Evolutionary conservation across 2,329 filamentous ascomycete species (phyloP), one percentile per base, ranked within the genome.

Genomic region (Calonectria leucothoes): DNA sequence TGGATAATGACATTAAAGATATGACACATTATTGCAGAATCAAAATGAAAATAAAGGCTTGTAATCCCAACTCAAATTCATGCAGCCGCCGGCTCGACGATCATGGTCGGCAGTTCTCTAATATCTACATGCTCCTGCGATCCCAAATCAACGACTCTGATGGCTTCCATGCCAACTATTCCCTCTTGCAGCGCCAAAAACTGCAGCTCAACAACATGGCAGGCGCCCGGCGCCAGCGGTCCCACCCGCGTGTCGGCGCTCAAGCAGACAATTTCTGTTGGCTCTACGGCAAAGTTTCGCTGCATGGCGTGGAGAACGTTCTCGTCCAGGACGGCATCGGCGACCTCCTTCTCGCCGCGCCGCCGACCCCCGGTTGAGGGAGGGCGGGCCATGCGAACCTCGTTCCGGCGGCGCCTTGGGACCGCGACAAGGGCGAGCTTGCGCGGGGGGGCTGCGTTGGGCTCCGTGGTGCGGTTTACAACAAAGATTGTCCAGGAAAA

Each of bases 41-140:
- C 57, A 75, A 66, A 69, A 68, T 61, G 39, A 74, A 23, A 75
- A 69, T 17, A 57, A 65, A 12, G 37, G 68, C 37, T 68, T 57
- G 59, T 48, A 72, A 69, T 61, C 66, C 52, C 15, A 49, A 55
- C 65, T 71, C 37, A 31, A 70, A 42, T 42, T 81, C 42, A 82
- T 72, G 79, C 79, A 25, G 76, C 79, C 23, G 77, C 77, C 27
- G 83, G 81, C 72, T 87, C 84, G 20, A 93, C 88, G 67, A 95
- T 84, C 78, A 95, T 91, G 55, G 90, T 91, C 0, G 94, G 94
- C 75, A 97, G 82, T 74, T 96, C 93, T 73, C 91, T 89, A 69
- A 96, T 92, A 82, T 96, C 94, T 4, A 94, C 92, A 80, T 94
- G 93, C 84, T 96, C 94, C 80, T 94, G 92, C 39, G 91, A 94